Evolutionary conservation across 345 rosid species (phyloP).

Genomic region (Eucalyptus sp.): DNA sequence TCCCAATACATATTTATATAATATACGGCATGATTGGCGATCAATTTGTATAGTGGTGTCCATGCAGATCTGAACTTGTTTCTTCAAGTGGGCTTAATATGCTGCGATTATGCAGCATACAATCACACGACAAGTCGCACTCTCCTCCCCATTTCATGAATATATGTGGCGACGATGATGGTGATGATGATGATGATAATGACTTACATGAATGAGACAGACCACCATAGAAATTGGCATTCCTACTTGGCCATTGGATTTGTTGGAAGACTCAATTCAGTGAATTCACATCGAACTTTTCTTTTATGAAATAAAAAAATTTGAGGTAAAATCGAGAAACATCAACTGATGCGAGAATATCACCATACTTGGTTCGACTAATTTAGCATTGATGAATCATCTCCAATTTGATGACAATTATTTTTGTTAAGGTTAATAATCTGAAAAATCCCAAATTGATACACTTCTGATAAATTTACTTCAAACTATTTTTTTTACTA

Average conservation of each 20-base stretch:
- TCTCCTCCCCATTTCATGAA: not conserved
- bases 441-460: fast-evolving
- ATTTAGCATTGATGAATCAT: not conserved
- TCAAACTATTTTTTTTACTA: too few species aligned
- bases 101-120: not conserved
- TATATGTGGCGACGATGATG: not conserved
- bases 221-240: not conserved
- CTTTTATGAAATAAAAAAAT: not conserved
- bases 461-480: too few species aligned
- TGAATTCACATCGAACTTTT: not conserved
- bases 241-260: not conserved
- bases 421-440: too few species aligned
- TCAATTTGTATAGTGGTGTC: not conserved
- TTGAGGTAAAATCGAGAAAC: not conserved
- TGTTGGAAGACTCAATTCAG: not conserved
- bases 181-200: not conserved
- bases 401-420: not conserved
- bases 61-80: not conserved
- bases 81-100: not conserved
- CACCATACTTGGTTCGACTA: not conserved
- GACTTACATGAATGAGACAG: not conserved
- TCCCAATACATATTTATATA: not conserved
- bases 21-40: not conserved
- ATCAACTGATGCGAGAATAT: not conserved
- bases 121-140: not conserved